A percentile compares a stretch with the other conserved stretches of the same genome.
Conservation (phyloP, 495 filamentous ascomycete species). For the Neurospora cerealis region DNA sequence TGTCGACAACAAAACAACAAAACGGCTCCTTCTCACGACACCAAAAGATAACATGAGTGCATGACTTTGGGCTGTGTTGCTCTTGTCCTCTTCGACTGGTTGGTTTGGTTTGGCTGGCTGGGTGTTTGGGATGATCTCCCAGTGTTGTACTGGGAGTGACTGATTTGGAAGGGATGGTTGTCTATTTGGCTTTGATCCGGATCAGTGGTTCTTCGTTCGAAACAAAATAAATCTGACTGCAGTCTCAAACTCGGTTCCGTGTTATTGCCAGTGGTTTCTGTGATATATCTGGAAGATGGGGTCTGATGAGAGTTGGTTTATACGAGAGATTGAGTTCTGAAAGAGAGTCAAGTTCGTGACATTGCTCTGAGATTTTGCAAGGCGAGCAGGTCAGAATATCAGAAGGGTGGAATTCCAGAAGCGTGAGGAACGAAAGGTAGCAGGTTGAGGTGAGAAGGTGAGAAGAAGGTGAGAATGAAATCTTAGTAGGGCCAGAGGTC, state of each 20-base stretch:
- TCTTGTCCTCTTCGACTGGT: conserved; percentile 3
- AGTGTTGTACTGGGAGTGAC: not conserved
- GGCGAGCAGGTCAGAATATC: not conserved
- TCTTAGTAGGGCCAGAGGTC: not conserved
- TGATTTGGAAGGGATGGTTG: not conserved
- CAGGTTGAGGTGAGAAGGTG: not conserved
- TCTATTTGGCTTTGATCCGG: not conserved
- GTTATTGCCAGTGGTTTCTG: not conserved
- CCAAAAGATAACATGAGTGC: conserved; percentile 1
- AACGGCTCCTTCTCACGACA: not conserved
- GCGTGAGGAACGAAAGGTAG: not conserved
- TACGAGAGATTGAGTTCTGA: not conserved
- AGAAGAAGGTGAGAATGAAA: not conserved
- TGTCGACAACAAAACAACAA: not conserved
- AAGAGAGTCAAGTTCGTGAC: not conserved
- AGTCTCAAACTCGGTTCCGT: not conserved
- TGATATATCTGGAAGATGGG: not conserved
- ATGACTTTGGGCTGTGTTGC: conserved; percentile 2
- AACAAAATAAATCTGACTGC: not conserved
- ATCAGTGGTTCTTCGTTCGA: not conserved
- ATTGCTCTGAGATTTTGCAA: not conserved
- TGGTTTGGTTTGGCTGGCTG: not conserved
- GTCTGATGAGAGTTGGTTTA: not conserved
- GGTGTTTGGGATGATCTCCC: not conserved
- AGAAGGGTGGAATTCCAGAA: too few relatives aligned